Conservation (phyloP, 495 filamentous ascomycete genomes). For the Trichoderma gamsii region DNA sequence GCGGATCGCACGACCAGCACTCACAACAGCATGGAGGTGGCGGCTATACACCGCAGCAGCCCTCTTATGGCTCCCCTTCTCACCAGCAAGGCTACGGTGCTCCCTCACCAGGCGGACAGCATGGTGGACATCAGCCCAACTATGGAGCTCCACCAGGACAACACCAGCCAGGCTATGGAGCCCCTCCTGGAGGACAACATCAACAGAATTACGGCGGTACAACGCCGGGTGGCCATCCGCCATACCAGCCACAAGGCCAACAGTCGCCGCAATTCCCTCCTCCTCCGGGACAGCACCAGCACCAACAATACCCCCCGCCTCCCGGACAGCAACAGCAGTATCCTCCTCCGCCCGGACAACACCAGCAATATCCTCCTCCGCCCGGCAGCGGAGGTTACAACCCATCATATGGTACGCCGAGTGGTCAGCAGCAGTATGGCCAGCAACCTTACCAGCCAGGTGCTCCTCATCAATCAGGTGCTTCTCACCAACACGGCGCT, state of each 20-base stretch:
- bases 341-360: constrained; percentile 22
- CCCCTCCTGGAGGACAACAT: constrained; percentile 22
- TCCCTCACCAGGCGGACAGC: constrained; percentile 17
- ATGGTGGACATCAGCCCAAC: constrained; percentile 20
- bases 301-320: constrained; percentile 2
- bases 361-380: constrained; percentile 25
- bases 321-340: constrained; percentile 5
- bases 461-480: constrained; percentile 19
- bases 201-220: constrained; percentile 16
- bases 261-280: constrained; percentile 20
- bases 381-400: constrained; percentile 18
- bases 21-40: not conserved
- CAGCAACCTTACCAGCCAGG: constrained; percentile 17
- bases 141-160: constrained; percentile 22
- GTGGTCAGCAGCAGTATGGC: constrained; percentile 26
- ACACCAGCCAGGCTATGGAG: constrained; percentile 27
- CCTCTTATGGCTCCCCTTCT: constrained; percentile 13
- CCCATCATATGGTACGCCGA: constrained; percentile 25
- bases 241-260: constrained; percentile 19
- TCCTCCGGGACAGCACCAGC: constrained; percentile 18
- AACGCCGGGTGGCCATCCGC: constrained; percentile 8
- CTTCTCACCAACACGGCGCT: constrained; percentile 1
- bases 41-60: constrained; percentile 15
- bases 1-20: constrained; percentile 7
- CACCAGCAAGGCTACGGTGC: constrained; percentile 21